Conservation (phyloP, 1,284 basidiomycete genomes). For the Trametes polyzona region DNA sequence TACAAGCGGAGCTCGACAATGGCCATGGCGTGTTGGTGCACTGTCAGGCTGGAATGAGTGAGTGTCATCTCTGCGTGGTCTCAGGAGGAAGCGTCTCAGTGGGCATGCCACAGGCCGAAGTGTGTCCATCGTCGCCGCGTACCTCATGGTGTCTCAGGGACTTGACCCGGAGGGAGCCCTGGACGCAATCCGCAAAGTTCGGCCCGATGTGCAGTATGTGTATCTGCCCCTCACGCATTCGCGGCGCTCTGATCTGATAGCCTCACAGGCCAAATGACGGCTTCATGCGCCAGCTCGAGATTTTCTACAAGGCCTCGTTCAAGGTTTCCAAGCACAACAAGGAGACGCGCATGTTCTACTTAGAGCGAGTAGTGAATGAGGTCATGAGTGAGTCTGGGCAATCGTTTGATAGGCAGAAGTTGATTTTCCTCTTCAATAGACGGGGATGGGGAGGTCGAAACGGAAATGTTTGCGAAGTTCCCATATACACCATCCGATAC, state of each 20-base stretch:
- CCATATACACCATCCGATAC: slow-evolving; percentile 71
- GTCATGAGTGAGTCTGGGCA: slow-evolving; percentile 70
- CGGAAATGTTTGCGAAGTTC: slow-evolving; percentile 76
- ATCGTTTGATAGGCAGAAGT: slow-evolving; percentile 1
- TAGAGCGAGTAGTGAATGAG: slow-evolving; percentile 73
- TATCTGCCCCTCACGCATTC: background rate
- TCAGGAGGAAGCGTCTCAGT: background rate
- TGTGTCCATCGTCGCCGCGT: slow-evolving; percentile 82
- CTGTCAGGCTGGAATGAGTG: slow-evolving; percentile 87
- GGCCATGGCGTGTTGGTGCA: slow-evolving; percentile 82
- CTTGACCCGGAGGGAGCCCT: slow-evolving; percentile 72
- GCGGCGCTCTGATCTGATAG: background rate
- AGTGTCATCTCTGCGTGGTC: slow-evolving; percentile 37
- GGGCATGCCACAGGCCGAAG: slow-evolving; percentile 61
- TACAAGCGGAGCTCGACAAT: slow-evolving; percentile 75
- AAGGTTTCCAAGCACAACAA: slow-evolving; percentile 73
- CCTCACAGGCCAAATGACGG: slow-evolving; percentile 72
- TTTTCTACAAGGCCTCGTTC: slow-evolving; percentile 76
- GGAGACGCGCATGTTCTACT: slow-evolving; percentile 77
- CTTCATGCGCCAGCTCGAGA: slow-evolving; percentile 76
- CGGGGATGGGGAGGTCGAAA: slow-evolving; percentile 69
- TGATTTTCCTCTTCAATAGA: too few species aligned
- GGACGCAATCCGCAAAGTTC: slow-evolving; percentile 62
- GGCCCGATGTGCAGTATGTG: slow-evolving; percentile 75
- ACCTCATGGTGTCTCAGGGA: slow-evolving; percentile 76